phyloP scores from a whole-genome alignment of 805 yeast species.

The Teunomyces barrocoloradensis region DNA sequence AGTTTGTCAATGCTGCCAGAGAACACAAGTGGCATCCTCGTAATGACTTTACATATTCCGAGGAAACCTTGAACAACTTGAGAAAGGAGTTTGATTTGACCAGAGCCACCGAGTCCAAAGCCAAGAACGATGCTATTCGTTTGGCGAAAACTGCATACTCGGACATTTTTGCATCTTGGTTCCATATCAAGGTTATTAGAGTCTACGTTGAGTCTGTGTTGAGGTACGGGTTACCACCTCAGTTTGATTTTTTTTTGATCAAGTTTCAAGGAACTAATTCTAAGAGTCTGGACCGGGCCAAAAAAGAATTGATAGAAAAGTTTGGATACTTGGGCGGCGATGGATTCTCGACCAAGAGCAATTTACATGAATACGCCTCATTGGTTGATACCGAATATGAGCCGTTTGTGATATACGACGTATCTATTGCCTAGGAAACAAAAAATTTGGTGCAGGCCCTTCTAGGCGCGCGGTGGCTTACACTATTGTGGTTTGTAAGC shows the following conservation, averaged over 20 bases:
- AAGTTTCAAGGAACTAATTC: conserved; percentile 38
- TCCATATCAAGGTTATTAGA: conserved; percentile 84
- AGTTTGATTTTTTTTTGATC: conserved; percentile 58
- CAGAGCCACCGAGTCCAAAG: conserved; percentile 66
- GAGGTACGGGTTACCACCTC: conserved; percentile 96
- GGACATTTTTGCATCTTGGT: conserved; percentile 82
- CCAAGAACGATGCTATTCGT: conserved; percentile 75
- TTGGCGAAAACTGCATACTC: conserved; percentile 86
- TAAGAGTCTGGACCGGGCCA: conserved; percentile 52
- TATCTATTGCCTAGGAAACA: conserved; percentile 7
- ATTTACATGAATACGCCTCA: conserved; percentile 83
- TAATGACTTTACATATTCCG: conserved; percentile 79
- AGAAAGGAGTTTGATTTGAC: conserved; percentile 79
- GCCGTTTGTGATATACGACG: conserved; percentile 84
- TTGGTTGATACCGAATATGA: conserved; percentile 93
- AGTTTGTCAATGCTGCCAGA: conserved; percentile 67
- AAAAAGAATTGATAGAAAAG: conserved; percentile 64
- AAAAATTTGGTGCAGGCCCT: too few species aligned
- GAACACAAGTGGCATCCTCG: conserved; percentile 91
- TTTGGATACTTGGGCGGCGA: conserved; percentile 92
- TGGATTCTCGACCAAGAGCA: conserved; percentile 71
- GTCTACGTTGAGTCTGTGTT: conserved; percentile 89
- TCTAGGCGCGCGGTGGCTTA: too few species aligned
- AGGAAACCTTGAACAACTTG: conserved; percentile 66
- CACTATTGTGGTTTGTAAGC: neutral